A percentile compares a stretch with the other conserved stretches of the same genome.
Evolutionary conservation across 2,329 filamentous ascomycete species (phyloP).

Genomic region (Aplosporella prunicola): DNA sequence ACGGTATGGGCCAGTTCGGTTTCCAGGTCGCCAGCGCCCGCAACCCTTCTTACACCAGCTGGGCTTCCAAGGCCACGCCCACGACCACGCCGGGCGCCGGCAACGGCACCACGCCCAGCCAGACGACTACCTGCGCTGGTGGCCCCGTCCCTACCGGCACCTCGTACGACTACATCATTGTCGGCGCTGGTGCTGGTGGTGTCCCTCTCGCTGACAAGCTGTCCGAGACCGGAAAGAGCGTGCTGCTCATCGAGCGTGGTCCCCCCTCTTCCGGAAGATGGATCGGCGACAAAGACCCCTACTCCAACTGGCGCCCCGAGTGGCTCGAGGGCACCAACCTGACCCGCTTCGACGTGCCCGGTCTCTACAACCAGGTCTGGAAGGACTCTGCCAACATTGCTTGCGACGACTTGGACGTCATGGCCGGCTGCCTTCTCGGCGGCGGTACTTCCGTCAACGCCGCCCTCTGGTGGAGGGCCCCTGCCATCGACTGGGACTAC

Average conservation of each 20-base stretch:
- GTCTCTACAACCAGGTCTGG: conserved; percentile 64
- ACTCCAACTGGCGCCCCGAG: conserved; percentile 14
- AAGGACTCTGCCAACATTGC: conserved; percentile 52
- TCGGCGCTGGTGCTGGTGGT: conserved; percentile 54
- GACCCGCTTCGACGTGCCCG: conserved; percentile 63
- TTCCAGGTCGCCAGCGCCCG: conserved; percentile 35
- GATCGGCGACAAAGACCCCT: conserved; percentile 50
- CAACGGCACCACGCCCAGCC: conserved; percentile 16
- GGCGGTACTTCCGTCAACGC: conserved; percentile 59
- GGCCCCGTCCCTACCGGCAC: conserved; percentile 32
- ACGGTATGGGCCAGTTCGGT: conserved; percentile 46
- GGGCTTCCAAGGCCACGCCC: conserved; percentile 25
- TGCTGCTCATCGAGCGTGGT: conserved; percentile 47
- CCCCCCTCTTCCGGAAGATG: conserved; percentile 53
- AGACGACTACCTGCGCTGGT: conserved; percentile 26
- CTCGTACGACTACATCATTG: conserved; percentile 55
- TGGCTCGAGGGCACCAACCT: conserved; percentile 55
- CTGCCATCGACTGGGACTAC: conserved; percentile 57
- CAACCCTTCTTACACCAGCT: conserved; percentile 34
- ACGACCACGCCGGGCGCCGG: conserved; percentile 35
- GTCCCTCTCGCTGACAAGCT: conserved; percentile 52
- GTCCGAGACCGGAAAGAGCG: conserved; percentile 54
- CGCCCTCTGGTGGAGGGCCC: conserved; percentile 59
- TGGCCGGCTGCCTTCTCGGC: conserved; percentile 63
- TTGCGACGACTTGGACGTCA: conserved; percentile 61